Evolutionary conservation across 805 yeast genomes (phyloP), one percentile per base, ranked within the genome.

Genomic region (Starmerella asiatica): DNA sequence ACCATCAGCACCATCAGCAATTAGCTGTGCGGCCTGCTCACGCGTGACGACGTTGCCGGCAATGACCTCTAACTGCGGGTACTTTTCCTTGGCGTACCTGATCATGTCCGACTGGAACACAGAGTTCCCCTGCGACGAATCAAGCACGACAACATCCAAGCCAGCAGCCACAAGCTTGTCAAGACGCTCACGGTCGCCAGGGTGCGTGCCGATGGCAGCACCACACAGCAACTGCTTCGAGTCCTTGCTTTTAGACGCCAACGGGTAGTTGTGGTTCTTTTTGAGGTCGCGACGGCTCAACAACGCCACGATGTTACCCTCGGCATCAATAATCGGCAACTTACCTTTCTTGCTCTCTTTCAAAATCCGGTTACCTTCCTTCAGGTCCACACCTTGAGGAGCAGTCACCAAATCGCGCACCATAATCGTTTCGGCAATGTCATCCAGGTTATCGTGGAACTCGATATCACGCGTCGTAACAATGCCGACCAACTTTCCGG

Each of bases 11-110:
- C 98, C 98, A 38, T 94, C 95, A 55, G 72, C 79, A 56, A 85
- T 88, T 58, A 91, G 73, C 58, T 75, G 71, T 46, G 98, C 98
- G 53, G 98, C 97, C 71, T 91, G 98, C 65, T 88, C 98, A 65
- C 98, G 80, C 52, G 96, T 86, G 46, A 86, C 97, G 57, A 91
- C 98, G 61, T 91, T 91, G 72, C 98, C 98, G 46, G 93, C 98
- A 65, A 91, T 76, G 50, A 91, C 82, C 65, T 91, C 75, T 56
- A 91, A 68, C 20, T 78, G 72, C 51, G 93, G 84, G 70, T 63
- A 75, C 38, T 72, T 80, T 51, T 63, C 58, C 68, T 91, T 91
- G 67, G 83, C 79, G 86, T 84, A 84, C 67, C 77, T 71, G 65
- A 91, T 71, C 94, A 91, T 81, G 54, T 88, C 76, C 56, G 85